Percentiles rank a stretch among this genome's conserved stretches.
These are phyloP conservation scores for Phytophthora litchii DNA, from an alignment of 352 stramenopile genomes.

Conservation along the genomic window DNA sequence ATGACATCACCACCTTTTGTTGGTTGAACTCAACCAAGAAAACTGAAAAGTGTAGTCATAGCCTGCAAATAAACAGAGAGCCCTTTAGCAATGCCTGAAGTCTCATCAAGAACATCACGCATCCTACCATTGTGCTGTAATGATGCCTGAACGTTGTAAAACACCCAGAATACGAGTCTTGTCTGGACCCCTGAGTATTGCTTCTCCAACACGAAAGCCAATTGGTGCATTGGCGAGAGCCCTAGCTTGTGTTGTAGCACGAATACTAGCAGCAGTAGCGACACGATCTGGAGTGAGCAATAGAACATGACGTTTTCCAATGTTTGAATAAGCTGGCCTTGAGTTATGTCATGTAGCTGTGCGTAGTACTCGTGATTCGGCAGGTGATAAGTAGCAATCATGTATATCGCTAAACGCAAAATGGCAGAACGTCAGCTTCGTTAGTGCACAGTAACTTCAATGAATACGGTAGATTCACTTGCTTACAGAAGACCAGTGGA, in stretches of 20 bases:
- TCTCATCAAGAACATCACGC: not conserved
- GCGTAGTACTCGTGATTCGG: slow-evolving; percentile 37
- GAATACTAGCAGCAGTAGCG: slow-evolving; percentile 9
- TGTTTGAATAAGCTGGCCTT: not conserved
- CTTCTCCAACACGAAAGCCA: slow-evolving; percentile 21
- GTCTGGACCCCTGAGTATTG: slow-evolving; percentile 4
- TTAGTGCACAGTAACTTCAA: too few relatives aligned
- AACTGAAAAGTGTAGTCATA: slow-evolving; percentile 23
- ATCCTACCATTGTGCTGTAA: slow-evolving; percentile 29
- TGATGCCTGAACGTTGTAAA: slow-evolving; percentile 26
- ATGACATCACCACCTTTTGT: too few relatives aligned
- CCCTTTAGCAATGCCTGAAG: too few relatives aligned
- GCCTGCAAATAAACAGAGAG: not conserved
- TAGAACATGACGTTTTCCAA: slow-evolving; percentile 14
- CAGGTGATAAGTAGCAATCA: slow-evolving; percentile 26
- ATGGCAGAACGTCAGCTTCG: not conserved
- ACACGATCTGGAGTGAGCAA: slow-evolving; percentile 7
- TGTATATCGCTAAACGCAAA: slow-evolving; percentile 18
- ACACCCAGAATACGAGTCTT: slow-evolving; percentile 27
- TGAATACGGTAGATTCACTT: not conserved
- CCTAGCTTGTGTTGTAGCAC: slow-evolving; percentile 3
- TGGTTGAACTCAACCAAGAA: slow-evolving; percentile 3
- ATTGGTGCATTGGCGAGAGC: slow-evolving; percentile 8
- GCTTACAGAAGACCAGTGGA: slow-evolving; percentile 36
- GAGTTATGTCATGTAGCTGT: slow-evolving; percentile 12